phyloP scores from a whole-genome alignment of 441 rosid species.

The Gossypium schwendimanii region DNA sequence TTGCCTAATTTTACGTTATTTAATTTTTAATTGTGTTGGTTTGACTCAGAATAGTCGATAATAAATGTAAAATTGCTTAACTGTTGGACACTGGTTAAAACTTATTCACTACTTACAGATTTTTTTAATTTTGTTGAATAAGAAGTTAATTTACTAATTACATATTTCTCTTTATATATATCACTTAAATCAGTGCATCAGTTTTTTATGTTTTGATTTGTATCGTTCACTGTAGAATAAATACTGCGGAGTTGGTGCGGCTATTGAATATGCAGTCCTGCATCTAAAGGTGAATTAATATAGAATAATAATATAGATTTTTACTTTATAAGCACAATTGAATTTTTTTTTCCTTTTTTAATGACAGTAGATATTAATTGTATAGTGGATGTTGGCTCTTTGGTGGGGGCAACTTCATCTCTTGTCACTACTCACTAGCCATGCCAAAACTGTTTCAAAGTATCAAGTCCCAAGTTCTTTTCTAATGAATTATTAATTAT shows the following conservation, averaged over 20 bases:
- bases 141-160: not conserved
- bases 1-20: not conserved
- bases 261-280: conserved; percentile 89
- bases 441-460: conserved; percentile 2
- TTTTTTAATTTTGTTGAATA: not conserved
- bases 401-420: conserved; percentile 13
- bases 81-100: not conserved
- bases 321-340: not conserved
- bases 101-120: not conserved
- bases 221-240: conserved; percentile 40
- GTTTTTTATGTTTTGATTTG: not conserved
- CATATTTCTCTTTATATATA: not conserved
- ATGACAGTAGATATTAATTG: not conserved
- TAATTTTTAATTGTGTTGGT: not conserved
- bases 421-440: not conserved
- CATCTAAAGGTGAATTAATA: conserved; percentile 62
- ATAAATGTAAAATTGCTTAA: not conserved
- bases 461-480: not conserved
- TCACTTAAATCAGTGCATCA: not conserved
- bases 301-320: not conserved
- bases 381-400: conserved; percentile 1
- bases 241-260: conserved; percentile 81
- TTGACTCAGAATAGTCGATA: not conserved
- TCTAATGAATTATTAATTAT: not conserved
- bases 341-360: not conserved